These are phyloP conservation scores for Lyophyllum decastes DNA, from an alignment of 768 basidiomycete species.

Conservation along the genomic window DNA sequence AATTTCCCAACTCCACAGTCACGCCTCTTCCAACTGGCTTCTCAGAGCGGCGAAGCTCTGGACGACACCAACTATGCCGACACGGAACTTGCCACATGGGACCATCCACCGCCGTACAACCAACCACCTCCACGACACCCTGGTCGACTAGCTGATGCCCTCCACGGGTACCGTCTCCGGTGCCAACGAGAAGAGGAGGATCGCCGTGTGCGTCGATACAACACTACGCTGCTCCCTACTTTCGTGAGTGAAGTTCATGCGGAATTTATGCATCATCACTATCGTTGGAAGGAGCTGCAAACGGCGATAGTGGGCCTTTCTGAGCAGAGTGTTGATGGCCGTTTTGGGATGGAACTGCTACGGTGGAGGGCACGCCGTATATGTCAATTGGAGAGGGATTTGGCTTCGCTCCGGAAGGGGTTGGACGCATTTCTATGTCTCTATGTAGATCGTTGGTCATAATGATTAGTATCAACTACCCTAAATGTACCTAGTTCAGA, in stretches of 20 bases:
- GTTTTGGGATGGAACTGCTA: not conserved
- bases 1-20: not conserved
- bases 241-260: not conserved
- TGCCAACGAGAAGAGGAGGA: not conserved
- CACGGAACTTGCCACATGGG: not conserved
- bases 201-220: not conserved
- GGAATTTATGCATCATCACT: not conserved
- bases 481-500: too few species aligned
- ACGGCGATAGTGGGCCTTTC: not conserved
- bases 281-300: not conserved
- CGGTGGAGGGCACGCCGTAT: conserved; percentile 2
- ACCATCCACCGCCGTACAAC: conserved; percentile 1
- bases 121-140: not conserved
- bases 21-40: not conserved
- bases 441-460: conserved; percentile 5
- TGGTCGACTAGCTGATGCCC: not conserved
- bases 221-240: not conserved
- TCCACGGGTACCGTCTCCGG: not conserved
- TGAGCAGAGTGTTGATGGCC: not conserved
- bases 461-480: too few species aligned
- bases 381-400: not conserved
- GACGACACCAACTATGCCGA: conserved; percentile 1
- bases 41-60: not conserved
- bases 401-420: not conserved
- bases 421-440: not conserved